phyloP scores from a whole-genome alignment of 441 rosid genomes.

The Jatropha podagrica region DNA sequence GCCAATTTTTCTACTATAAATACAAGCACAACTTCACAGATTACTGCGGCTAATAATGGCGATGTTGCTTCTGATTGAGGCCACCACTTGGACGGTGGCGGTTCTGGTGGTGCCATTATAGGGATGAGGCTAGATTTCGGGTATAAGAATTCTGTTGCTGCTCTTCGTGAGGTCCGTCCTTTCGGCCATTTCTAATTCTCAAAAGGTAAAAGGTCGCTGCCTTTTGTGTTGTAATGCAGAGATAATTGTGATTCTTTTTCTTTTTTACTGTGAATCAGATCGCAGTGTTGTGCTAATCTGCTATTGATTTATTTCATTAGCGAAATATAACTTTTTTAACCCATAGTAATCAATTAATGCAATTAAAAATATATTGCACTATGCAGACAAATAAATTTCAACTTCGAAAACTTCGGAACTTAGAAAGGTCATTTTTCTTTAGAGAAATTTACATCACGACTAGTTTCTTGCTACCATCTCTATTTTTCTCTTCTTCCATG shows the following conservation, averaged over 20 bases:
- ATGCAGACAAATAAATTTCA: no score
- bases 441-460: background rate
- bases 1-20: slow-evolving; percentile 9
- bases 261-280: no score
- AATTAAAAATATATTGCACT: no score
- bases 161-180: slow-evolving; percentile 66
- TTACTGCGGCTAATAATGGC: slow-evolving; percentile 28
- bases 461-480: slow-evolving; percentile 1
- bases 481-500: background rate
- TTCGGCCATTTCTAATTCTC: slow-evolving; percentile 57
- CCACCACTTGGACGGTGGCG: slow-evolving; percentile 41
- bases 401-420: no score
- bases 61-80: slow-evolving; percentile 30
- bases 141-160: slow-evolving; percentile 59
- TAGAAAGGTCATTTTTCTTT: no score
- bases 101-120: slow-evolving; percentile 16
- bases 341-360: no score
- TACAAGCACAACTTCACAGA: slow-evolving; percentile 30
- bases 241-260: background rate
- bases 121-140: slow-evolving; percentile 60
- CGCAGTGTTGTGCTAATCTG: no score
- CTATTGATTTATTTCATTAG: no score
- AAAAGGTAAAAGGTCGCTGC: slow-evolving; percentile 38
- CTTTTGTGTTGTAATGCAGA: background rate
- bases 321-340: no score